These are phyloP conservation scores for Talaromyces sp. DNA, from an alignment of 2,329 filamentous ascomycete genomes.

Conservation along the genomic window DNA sequence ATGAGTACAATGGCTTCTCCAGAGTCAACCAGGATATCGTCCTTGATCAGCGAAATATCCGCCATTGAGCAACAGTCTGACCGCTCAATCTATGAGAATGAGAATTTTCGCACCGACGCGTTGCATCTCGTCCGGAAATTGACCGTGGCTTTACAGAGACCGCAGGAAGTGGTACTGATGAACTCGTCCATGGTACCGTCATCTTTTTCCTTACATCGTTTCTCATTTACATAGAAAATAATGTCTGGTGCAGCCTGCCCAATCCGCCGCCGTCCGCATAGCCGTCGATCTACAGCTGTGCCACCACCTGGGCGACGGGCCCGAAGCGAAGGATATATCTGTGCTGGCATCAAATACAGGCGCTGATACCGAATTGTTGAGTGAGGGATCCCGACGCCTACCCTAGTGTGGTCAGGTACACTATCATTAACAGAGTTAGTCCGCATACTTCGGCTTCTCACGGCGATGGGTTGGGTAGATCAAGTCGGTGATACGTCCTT, in stretches of 20 bases:
- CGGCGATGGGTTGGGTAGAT: conserved; percentile 15
- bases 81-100: conserved; percentile 8
- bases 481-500: conserved; percentile 10
- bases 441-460: conserved; percentile 16
- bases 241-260: not conserved
- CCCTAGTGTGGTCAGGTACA: not conserved
- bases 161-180: conserved; percentile 7
- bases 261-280: conserved; percentile 6
- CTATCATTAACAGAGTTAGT: conserved; percentile 5
- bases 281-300: conserved; percentile 11
- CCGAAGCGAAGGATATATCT: conserved; percentile 1
- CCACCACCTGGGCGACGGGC: conserved; percentile 8
- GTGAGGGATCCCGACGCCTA: not conserved
- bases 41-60: conserved; percentile 11
- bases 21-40: conserved; percentile 10
- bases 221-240: not conserved
- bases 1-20: not conserved
- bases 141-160: conserved; percentile 8
- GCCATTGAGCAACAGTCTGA: conserved; percentile 8
- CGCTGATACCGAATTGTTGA: conserved; percentile 13
- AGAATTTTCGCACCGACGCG: conserved; percentile 10
- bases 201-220: not conserved
- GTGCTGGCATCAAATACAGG: conserved; percentile 2
- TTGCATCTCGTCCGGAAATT: conserved; percentile 12
- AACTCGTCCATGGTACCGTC: not conserved